phyloP scores from a whole-genome alignment of 1,139 yeast species.

The Debaryomycetaceae sp. region DNA sequence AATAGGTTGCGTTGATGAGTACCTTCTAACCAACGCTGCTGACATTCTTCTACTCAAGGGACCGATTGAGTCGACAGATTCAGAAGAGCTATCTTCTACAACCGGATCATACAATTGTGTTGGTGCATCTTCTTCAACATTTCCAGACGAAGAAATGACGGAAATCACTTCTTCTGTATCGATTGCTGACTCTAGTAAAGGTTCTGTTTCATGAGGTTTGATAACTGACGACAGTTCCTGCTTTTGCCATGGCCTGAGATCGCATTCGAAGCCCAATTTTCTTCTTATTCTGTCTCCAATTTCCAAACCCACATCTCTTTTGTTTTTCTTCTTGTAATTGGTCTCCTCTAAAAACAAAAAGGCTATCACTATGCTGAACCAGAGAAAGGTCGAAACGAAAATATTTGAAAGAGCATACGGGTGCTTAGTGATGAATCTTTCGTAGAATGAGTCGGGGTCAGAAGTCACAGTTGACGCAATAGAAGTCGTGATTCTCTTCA shows the following conservation, averaged over 20 bases:
- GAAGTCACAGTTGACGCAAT: neutral
- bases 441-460: slow-evolving; percentile 11
- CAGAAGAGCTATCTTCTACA: slow-evolving; percentile 10
- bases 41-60: slow-evolving; percentile 36
- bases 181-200: neutral
- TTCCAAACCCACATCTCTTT: slow-evolving; percentile 50
- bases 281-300: slow-evolving; percentile 47
- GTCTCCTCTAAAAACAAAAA: slow-evolving; percentile 62
- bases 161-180: slow-evolving; percentile 1
- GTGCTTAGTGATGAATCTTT: slow-evolving; percentile 32
- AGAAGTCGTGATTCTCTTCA: slow-evolving; percentile 6
- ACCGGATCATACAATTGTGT: slow-evolving; percentile 8
- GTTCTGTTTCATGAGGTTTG: neutral
- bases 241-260: slow-evolving; percentile 32
- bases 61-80: slow-evolving; percentile 20
- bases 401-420: slow-evolving; percentile 64
- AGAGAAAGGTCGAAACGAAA: slow-evolving; percentile 45
- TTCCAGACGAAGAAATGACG: slow-evolving; percentile 2
- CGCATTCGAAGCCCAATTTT: slow-evolving; percentile 28
- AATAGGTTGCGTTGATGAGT: slow-evolving; percentile 25
- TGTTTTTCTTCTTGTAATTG: slow-evolving; percentile 38
- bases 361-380: slow-evolving; percentile 37
- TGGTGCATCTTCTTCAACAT: slow-evolving; percentile 6
- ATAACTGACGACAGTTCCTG: neutral
- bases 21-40: slow-evolving; percentile 36